Evolutionary conservation across 345 rosid species (phyloP), one percentile per base, ranked within the genome.

Genomic region (Eutrema heterophyllum): DNA sequence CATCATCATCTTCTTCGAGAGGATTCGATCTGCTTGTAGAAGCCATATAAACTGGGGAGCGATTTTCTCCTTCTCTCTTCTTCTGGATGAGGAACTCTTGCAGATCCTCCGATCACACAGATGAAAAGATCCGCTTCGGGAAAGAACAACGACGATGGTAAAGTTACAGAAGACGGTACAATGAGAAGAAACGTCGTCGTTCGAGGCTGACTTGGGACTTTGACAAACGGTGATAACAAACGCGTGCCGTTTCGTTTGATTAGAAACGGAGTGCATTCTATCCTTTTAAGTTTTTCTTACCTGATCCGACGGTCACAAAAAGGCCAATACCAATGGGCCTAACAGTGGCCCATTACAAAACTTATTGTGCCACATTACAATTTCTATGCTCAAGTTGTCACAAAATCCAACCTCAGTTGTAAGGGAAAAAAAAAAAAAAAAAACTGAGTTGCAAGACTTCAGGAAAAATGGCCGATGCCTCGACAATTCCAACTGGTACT

Each of bases 21-120:
- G 72, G 71, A 67, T 72, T 64, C 30, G 70, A 68, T 76, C 76
- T 81, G 83, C 91, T 80, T 36, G 83, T 79, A 36, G 97, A 84
- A 41, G 88, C 94, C 98, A 93, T 93, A 52, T 59, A 33, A 72
- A 57, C 66, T 43, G 2, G 29, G 8, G 11, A 44, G 5, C 18
- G 6, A 26, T 0, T 4, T 12, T 46, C 29, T 43, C 12, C 6
- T 3, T 39, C 41, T 33, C 36, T 39, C 29, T 59, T 43, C 5
- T 53, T 69, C 50, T 54, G 64, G 75, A 43, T 44, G 12, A 33
- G 45, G 52, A 69, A 14, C 36, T 24, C 24, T 63, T 55, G 67
- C 69, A 68, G 71, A 76, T 76, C 62, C 71, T 70, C 76, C 75
- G 80, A 64, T 76, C 71, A 76, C 15, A 64, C 38, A 27, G 80